Conservation (phyloP, 2,329 filamentous ascomycete genomes). For the Pyrenochaeta sp. region DNA sequence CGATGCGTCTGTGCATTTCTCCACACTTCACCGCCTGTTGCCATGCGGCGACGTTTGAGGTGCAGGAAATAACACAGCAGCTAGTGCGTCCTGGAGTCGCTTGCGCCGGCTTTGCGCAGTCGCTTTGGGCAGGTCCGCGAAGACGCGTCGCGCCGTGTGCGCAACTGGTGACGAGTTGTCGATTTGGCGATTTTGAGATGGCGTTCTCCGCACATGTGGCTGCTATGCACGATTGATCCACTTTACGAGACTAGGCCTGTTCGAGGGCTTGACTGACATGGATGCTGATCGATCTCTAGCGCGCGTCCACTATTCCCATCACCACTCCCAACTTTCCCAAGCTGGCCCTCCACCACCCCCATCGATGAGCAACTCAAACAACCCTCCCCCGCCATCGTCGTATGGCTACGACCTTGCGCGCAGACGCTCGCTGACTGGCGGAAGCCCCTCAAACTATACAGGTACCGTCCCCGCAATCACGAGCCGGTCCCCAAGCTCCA, state of each 20-base stretch:
- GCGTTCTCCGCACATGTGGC: slow-evolving; percentile 36
- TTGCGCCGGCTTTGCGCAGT: neutral
- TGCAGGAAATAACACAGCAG: no score
- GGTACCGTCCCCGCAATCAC: slow-evolving; percentile 36
- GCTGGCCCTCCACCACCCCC: slow-evolving; percentile 42
- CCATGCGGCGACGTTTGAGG: slow-evolving; percentile 6
- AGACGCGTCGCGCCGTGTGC: slow-evolving; percentile 4
- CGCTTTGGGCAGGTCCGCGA: neutral
- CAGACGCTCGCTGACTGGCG: slow-evolving; percentile 53
- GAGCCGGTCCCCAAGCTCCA: slow-evolving; percentile 13
- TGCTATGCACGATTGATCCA: slow-evolving; percentile 34
- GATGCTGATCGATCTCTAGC: slow-evolving; percentile 36
- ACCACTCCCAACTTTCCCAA: slow-evolving; percentile 35
- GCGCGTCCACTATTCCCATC: slow-evolving; percentile 39
- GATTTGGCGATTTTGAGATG: slow-evolving; percentile 24
- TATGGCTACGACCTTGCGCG: slow-evolving; percentile 53
- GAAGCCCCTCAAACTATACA: slow-evolving; percentile 42
- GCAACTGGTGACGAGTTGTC: slow-evolving; percentile 16
- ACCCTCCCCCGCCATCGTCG: slow-evolving; percentile 44
- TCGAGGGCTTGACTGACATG: no score
- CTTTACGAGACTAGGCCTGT: no score
- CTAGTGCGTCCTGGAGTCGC: neutral
- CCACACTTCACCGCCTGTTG: slow-evolving; percentile 26
- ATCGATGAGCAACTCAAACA: slow-evolving; percentile 44
- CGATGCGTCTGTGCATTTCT: slow-evolving; percentile 20